These are phyloP conservation scores for Pluteus cervinus DNA, from an alignment of 768 basidiomycete species.

Conservation along the genomic window DNA sequence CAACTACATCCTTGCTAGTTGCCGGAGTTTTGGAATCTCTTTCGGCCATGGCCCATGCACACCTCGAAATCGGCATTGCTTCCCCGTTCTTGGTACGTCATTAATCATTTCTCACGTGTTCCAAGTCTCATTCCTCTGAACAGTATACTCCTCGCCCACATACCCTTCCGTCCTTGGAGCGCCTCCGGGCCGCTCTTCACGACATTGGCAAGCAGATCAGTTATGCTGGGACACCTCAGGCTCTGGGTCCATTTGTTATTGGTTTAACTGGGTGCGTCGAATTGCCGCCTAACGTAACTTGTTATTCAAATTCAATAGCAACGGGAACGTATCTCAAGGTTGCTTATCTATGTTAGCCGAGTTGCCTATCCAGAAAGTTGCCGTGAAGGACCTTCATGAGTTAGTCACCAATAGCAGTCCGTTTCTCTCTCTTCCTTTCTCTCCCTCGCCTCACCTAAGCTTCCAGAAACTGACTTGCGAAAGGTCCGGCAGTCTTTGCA, in stretches of 20 bases:
- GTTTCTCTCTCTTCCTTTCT: slow-evolving; percentile 8
- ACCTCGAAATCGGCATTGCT: slow-evolving; percentile 73
- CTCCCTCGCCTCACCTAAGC: slow-evolving; percentile 2
- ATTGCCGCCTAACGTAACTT: not conserved
- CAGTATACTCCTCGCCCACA: slow-evolving; percentile 81
- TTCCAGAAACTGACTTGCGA: slow-evolving; percentile 45
- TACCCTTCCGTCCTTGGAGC: slow-evolving; percentile 52
- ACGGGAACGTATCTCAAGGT: slow-evolving; percentile 79
- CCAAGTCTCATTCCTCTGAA: not conserved
- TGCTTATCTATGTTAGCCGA: slow-evolving; percentile 66
- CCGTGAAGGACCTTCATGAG: slow-evolving; percentile 47
- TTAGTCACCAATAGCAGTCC: slow-evolving; percentile 51
- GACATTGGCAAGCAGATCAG: slow-evolving; percentile 52
- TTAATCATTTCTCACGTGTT: not conserved
- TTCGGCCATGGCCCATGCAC: slow-evolving; percentile 68
- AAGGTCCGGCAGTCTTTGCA: slow-evolving; percentile 35
- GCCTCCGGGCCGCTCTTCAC: slow-evolving; percentile 46
- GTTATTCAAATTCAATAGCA: slow-evolving; percentile 31
- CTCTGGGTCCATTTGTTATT: slow-evolving; percentile 71
- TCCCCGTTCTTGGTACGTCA: slow-evolving; percentile 74
- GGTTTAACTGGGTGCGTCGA: slow-evolving; percentile 71
- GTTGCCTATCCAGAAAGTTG: slow-evolving; percentile 58
- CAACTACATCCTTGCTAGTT: slow-evolving; percentile 35
- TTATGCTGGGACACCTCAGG: slow-evolving; percentile 50
- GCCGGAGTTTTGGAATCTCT: slow-evolving; percentile 83